Evolutionary conservation across 768 basidiomycete species (phyloP).

Genomic region (Trametes meyenii): DNA sequence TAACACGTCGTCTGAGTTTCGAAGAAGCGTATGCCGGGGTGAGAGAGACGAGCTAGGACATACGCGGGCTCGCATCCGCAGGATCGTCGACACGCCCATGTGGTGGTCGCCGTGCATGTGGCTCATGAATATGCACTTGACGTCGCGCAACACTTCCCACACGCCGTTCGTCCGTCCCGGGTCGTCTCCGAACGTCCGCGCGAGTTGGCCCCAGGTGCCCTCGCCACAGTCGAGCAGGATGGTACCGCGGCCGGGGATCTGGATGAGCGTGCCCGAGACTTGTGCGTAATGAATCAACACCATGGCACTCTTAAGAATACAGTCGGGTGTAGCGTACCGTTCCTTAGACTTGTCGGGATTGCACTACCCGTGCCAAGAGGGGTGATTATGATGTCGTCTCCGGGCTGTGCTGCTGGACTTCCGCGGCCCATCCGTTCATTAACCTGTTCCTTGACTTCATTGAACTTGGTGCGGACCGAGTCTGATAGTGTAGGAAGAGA

Average conservation of each 20-base stretch:
- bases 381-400: slow-evolving; percentile 68
- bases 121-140: slow-evolving; percentile 83
- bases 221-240: slow-evolving; percentile 91
- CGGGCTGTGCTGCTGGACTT: slow-evolving; percentile 35
- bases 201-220: slow-evolving; percentile 90
- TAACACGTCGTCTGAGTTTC: neutral
- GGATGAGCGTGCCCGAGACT: slow-evolving; percentile 80
- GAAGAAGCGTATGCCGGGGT: slow-evolving; percentile 1
- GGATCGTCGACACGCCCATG: slow-evolving; percentile 73
- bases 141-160: slow-evolving; percentile 62
- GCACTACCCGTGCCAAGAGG: slow-evolving; percentile 91
- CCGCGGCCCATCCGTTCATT: slow-evolving; percentile 19
- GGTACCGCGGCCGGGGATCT: slow-evolving; percentile 70
- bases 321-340: slow-evolving; percentile 53
- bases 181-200: slow-evolving; percentile 69
- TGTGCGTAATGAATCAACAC: neutral
- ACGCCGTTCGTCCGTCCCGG: slow-evolving; percentile 41
- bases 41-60: slow-evolving; percentile 21
- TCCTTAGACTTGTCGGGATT: slow-evolving; percentile 82
- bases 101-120: slow-evolving; percentile 96
- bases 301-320: neutral
- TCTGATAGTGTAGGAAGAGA: slow-evolving; percentile 27
- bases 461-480: slow-evolving; percentile 43
- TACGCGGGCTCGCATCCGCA: slow-evolving; percentile 72
- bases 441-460: slow-evolving; percentile 40